phyloP scores from a whole-genome alignment of 352 stramenopile species.

The Phytophthora ohioensis region DNA sequence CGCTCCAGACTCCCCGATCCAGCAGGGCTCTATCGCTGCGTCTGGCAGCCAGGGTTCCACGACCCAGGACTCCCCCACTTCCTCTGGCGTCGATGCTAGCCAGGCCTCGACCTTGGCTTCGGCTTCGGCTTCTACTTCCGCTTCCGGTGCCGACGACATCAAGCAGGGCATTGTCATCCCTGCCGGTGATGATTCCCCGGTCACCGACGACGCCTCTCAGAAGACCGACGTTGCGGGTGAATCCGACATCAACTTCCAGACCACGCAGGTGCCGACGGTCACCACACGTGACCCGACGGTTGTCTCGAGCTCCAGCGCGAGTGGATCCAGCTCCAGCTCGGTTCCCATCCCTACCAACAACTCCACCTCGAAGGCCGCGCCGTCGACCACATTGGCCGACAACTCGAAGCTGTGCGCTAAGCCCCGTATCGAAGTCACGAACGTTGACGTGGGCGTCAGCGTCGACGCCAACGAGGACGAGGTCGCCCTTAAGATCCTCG shows the following conservation, averaged over 20 bases:
- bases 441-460: slow-evolving; percentile 48
- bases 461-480: slow-evolving; percentile 59
- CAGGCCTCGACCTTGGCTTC: slow-evolving; percentile 11
- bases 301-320: slow-evolving; percentile 13
- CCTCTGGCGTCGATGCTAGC: slow-evolving; percentile 13
- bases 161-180: slow-evolving; percentile 24
- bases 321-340: slow-evolving; percentile 5
- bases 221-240: slow-evolving; percentile 18
- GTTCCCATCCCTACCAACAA: slow-evolving; percentile 10
- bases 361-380: slow-evolving; percentile 14
- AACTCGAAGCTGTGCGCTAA: slow-evolving; percentile 53
- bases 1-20: slow-evolving; percentile 9
- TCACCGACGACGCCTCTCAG: slow-evolving; percentile 5
- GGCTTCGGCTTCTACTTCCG: slow-evolving; percentile 7
- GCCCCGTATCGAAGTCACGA: slow-evolving; percentile 46
- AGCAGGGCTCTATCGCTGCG: slow-evolving; percentile 10
- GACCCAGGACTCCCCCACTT: slow-evolving; percentile 7
- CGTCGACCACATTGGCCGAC: slow-evolving; percentile 10
- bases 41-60: slow-evolving; percentile 10
- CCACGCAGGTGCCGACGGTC: slow-evolving; percentile 9
- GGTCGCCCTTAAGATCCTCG: slow-evolving; percentile 53
- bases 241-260: slow-evolving; percentile 14
- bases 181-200: slow-evolving; percentile 7
- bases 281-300: slow-evolving; percentile 9
- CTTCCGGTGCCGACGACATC: slow-evolving; percentile 8